Base-by-base conservation (phyloP, 78 protist genomes). In the slime mould (Dictyostelium discoideum) region DNA sequence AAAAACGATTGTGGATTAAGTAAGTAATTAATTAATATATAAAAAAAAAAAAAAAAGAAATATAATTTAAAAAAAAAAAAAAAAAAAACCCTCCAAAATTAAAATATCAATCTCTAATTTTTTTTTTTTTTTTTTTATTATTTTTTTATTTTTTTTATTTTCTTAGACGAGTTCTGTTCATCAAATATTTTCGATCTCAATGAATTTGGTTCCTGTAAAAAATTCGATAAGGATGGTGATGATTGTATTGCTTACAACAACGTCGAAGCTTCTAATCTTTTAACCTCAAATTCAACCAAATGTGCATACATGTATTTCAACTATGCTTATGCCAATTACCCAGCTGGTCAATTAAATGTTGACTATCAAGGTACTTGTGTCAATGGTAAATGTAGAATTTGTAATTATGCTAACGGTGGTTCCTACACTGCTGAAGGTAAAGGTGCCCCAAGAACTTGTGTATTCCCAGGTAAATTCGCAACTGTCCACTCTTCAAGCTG, bases 391-490 rank as follows among this genome's bases (percentile, higher is more conserved):
- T 88, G 94, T 60, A 57, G 94, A 67, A 32, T 67, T 1, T 88
- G 94, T 46, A 57, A 69, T 32, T 88, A 88, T 80, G 40, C 42
- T 20, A 3, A 9, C 63, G 44, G 26, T 74, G 6, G 16, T 57
- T 16, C 76, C 0, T 8, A 24, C 29, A 24, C 9, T 26, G 24
- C 1, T 40, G 44, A 26, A 32, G 95, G 95, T 73, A 73, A 69
- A 57, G 60, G 74, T 48, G 4, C 16, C 16, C 94, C 78, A 81
- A 57, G 87, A 44, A 26, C 42, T 1, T 88, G 94, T 88, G 94
- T 88, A 14, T 88, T 88, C 94, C 94, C 94, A 88, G 94, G 94
- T 67, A 80, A 67, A 46, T 80, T 5, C 29, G 86, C 54, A 7
- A 67, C 87, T n/a, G 63, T 32, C 11, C 94, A 88, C 94, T 80